These are phyloP conservation scores for Talaromyces amestolkiae DNA, from an alignment of 2,329 filamentous ascomycete genomes.

Conservation along the genomic window DNA sequence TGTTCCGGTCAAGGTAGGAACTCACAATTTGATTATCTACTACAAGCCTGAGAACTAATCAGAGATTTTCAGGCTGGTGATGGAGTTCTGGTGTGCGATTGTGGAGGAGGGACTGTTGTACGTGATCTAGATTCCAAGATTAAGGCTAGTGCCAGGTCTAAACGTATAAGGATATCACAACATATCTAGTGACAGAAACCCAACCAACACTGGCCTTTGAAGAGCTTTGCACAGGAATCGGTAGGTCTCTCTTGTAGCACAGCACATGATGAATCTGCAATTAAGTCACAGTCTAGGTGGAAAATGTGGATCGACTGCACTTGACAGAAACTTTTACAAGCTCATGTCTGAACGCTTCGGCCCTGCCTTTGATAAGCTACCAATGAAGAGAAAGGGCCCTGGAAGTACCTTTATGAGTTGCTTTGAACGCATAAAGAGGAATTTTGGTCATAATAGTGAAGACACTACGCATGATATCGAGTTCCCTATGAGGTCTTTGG, in stretches of 20 bases:
- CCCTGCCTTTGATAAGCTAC: conserved; percentile 27
- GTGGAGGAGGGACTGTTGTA: conserved; percentile 30
- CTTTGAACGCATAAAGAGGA: conserved; percentile 33
- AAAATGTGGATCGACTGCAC: conserved; percentile 35
- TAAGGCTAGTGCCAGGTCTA: background rate
- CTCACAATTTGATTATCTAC: background rate
- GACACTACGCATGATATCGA: background rate
- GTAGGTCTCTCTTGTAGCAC: background rate
- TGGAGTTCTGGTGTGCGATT: conserved; percentile 28
- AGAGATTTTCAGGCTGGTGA: conserved; percentile 19
- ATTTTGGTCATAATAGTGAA: conserved; percentile 25
- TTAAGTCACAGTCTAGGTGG: conserved; percentile 23
- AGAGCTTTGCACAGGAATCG: conserved; percentile 16
- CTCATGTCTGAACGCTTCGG: conserved; percentile 32
- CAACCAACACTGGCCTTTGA: conserved; percentile 21
- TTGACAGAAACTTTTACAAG: conserved; percentile 35
- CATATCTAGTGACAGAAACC: conserved; percentile 23
- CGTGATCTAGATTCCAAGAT: background rate
- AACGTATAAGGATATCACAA: conserved; percentile 24
- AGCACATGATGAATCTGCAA: background rate
- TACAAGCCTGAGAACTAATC: background rate
- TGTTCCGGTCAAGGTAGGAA: conserved; percentile 12
- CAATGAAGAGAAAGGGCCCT: conserved; percentile 25
- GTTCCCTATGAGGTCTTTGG: background rate
- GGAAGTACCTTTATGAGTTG: conserved; percentile 36